These are phyloP conservation scores for Athelia psychrophila DNA, from an alignment of 1,284 basidiomycete species.

Conservation along the genomic window DNA sequence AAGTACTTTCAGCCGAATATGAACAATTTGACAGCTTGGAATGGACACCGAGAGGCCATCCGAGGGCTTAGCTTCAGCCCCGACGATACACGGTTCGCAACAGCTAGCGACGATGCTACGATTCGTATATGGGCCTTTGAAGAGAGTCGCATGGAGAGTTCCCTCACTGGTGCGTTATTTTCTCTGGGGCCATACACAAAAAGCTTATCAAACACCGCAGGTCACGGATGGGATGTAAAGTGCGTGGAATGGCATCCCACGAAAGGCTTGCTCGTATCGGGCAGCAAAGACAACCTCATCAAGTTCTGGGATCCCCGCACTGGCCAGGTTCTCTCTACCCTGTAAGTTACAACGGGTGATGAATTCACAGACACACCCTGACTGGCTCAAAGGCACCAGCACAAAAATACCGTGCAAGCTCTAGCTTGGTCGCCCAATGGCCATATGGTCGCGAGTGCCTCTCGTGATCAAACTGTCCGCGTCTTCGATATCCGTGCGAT, in stretches of 20 bases:
- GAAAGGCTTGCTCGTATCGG: constrained; percentile 91
- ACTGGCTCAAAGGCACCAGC: constrained; percentile 68
- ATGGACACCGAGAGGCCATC: constrained; percentile 86
- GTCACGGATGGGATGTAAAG: constrained; percentile 98
- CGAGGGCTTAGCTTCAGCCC: constrained; percentile 91
- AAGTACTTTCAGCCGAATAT: constrained; percentile 99
- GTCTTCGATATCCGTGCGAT: constrained; percentile 99
- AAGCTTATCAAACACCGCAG: constrained; percentile 32
- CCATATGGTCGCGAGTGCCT: constrained; percentile 90
- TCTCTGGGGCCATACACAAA: background rate
- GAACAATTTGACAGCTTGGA: constrained; percentile 96
- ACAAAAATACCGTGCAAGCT: constrained; percentile 97
- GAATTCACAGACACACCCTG: background rate
- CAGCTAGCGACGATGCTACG: constrained; percentile 92
- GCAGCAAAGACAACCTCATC: constrained; percentile 96
- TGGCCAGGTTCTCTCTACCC: constrained; percentile 81
- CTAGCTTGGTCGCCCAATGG: constrained; percentile 93
- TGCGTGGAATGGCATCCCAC: constrained; percentile 98
- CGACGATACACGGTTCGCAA: constrained; percentile 89
- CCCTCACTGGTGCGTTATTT: constrained; percentile 66
- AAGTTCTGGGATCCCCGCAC: constrained; percentile 99
- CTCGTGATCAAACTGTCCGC: constrained; percentile 90
- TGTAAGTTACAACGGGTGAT: constrained; percentile 47
- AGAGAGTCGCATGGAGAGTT: constrained; percentile 84
- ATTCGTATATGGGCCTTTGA: constrained; percentile 96